Percentiles rank a stretch among this genome's conserved stretches.
Conservation (phyloP, 768 basidiomycete species). For the Collybia sp. region DNA sequence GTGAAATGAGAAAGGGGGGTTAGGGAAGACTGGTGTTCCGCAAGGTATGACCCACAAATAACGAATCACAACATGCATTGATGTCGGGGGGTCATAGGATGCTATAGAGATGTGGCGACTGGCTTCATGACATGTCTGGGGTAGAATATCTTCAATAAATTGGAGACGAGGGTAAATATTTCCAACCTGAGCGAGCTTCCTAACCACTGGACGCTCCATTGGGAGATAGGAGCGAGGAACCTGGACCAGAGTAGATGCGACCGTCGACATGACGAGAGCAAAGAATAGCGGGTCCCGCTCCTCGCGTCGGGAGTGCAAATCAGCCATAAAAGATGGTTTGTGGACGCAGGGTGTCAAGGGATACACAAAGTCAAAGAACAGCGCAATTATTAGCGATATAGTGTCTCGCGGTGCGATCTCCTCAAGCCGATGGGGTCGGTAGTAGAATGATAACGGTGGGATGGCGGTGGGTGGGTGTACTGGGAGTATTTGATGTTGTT, state of each 20-base stretch:
- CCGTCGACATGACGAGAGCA: constrained; percentile 84
- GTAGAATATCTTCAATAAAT: constrained; percentile 3
- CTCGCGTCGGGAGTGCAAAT: constrained; percentile 73
- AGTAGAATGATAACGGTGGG: constrained; percentile 69
- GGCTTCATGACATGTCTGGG: constrained; percentile 72
- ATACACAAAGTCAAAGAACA: constrained; percentile 94
- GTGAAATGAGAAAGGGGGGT: constrained; percentile 3
- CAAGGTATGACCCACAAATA: constrained; percentile 63
- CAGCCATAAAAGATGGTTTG: constrained; percentile 90
- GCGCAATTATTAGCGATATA: constrained; percentile 74
- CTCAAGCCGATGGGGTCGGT: constrained; percentile 73
- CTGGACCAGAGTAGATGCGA: constrained; percentile 85
- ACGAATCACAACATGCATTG: constrained; percentile 81
- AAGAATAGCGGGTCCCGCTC: constrained; percentile 90
- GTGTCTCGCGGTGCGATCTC: constrained; percentile 80
- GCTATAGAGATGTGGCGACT: constrained; percentile 77
- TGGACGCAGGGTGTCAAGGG: constrained; percentile 89
- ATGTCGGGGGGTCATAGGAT: constrained; percentile 79
- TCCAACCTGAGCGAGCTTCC: constrained; percentile 63
- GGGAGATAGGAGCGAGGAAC: constrained; percentile 86
- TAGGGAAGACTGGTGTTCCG: constrained; percentile 4
- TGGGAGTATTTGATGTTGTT: constrained; percentile 47
- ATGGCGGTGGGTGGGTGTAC: constrained; percentile 40
- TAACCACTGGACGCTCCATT: constrained; percentile 80
- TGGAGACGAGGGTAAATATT: neutral